Evolutionary conservation across 192 early-diverging fungal genomes (phyloP).

Genomic region (Physocladia obscura): DNA sequence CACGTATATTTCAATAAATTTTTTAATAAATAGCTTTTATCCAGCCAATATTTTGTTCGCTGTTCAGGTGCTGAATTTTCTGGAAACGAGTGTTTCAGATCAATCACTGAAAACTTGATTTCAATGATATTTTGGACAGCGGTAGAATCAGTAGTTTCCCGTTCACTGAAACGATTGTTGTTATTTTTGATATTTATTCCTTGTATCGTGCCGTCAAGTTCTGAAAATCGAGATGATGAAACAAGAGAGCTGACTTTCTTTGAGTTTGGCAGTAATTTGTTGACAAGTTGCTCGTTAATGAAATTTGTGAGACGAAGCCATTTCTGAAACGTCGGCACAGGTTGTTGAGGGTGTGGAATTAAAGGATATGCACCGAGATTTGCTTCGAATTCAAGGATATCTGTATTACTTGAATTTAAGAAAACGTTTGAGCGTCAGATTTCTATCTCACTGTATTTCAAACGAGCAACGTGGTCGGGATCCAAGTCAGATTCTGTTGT

Average conservation of each 20-base stretch:
- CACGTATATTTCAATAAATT: slow-evolving; percentile 43
- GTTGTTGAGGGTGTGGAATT: slow-evolving; percentile 43
- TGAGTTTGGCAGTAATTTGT: slow-evolving; percentile 44
- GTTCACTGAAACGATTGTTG: too few relatives aligned
- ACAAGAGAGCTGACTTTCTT: slow-evolving; percentile 48
- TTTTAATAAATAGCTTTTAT: slow-evolving; percentile 83
- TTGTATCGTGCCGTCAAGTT: slow-evolving; percentile 40
- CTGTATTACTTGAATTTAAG: slow-evolving; percentile 30
- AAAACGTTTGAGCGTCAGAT: neutral
- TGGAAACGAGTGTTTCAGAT: slow-evolving; percentile 82
- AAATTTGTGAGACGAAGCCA: slow-evolving; percentile 78
- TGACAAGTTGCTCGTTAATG: slow-evolving; percentile 54
- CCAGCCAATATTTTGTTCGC: slow-evolving; percentile 76
- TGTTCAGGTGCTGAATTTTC: slow-evolving; percentile 63
- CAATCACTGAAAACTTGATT: slow-evolving; percentile 67
- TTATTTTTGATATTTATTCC: too few relatives aligned
- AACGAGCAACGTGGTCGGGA: slow-evolving; percentile 60
- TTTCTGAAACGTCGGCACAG: slow-evolving; percentile 61
- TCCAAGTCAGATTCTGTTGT: slow-evolving; percentile 56
- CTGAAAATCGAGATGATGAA: slow-evolving; percentile 64
- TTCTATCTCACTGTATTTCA: slow-evolving; percentile 53
- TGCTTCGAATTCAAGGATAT: slow-evolving; percentile 76
- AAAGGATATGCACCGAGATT: slow-evolving; percentile 82
- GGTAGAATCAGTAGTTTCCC: neutral
- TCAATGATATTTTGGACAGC: neutral